phyloP scores from a whole-genome alignment of 2,329 filamentous ascomycete species.

The Ilyonectria mors-panacis region DNA sequence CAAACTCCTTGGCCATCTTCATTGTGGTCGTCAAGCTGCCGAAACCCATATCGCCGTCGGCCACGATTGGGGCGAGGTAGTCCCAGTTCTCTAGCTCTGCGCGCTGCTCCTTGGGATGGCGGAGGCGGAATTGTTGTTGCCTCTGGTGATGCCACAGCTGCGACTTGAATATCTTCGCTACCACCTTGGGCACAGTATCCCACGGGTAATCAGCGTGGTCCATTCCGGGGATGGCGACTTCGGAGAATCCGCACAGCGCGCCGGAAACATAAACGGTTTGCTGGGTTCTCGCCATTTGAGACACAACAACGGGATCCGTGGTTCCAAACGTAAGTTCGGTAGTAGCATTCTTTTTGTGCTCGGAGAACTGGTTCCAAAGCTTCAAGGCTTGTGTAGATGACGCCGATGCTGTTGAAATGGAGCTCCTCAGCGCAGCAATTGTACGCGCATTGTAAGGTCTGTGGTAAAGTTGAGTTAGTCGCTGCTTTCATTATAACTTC shows the following conservation, averaged over 20 bases:
- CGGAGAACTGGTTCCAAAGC: slow-evolving; percentile 54
- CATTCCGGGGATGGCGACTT: slow-evolving; percentile 55
- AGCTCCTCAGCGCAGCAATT: slow-evolving; percentile 53
- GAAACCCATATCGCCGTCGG: slow-evolving; percentile 61
- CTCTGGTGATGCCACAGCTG: slow-evolving; percentile 59
- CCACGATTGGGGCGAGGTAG: slow-evolving; percentile 57
- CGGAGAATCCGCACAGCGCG: slow-evolving; percentile 56
- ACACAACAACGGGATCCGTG: slow-evolving; percentile 53
- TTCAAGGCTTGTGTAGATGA: slow-evolving; percentile 54
- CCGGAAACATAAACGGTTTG: slow-evolving; percentile 58
- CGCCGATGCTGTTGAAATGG: slow-evolving; percentile 46
- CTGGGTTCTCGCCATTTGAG: slow-evolving; percentile 49
- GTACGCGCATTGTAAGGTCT: slow-evolving; percentile 42
- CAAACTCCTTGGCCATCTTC: slow-evolving; percentile 58
- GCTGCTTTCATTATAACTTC: not conserved
- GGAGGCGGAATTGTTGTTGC: slow-evolving; percentile 55
- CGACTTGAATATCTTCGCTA: slow-evolving; percentile 57
- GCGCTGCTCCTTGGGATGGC: slow-evolving; percentile 49
- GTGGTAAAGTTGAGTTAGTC: not conserved
- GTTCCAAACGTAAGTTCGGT: slow-evolving; percentile 56
- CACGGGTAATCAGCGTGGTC: slow-evolving; percentile 60
- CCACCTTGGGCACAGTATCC: slow-evolving; percentile 59
- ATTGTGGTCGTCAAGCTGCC: slow-evolving; percentile 56
- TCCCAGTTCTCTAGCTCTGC: slow-evolving; percentile 54
- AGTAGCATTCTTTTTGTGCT: slow-evolving; percentile 53